Evolutionary conservation across 371 early-diverging fungal species (phyloP), one percentile per base, ranked within the genome.

Genomic region (Syncephalastrum monosporum): DNA sequence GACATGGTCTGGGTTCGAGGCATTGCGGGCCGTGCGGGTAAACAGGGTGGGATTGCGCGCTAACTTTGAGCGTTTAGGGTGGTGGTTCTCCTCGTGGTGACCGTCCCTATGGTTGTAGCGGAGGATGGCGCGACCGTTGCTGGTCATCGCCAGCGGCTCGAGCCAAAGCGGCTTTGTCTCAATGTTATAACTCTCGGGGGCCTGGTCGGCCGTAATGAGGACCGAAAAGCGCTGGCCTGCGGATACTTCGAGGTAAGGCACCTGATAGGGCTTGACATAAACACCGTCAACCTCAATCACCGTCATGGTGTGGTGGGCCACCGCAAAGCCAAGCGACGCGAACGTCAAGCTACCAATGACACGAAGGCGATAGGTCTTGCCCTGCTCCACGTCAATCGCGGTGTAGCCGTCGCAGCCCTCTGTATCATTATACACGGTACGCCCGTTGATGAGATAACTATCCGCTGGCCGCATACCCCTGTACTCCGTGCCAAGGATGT

Each of bases 231-330:
- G 59, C 44, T 67, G 68, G 14, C 68, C 68, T 50, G 68, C 44
- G 6, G 68, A 25, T 8, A 67, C 49, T 58, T 67, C 21, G 33
- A 55, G 44, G 43, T 53, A 59, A 1, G 56, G 16, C 12, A 47
- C 53, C 47, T 49, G 16, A 25, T 47, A 60, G 15, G 60, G 60
- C 23, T 61, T 44, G 7, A 65, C 27, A 16, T 55, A 47, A 4
- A 27, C 60, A n/a, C 79, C 79, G 48, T 79, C 79, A 0, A 73
- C 69, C 55, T 77, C 77, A 24, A 77, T 77, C 13, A 77, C 49
- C 1, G 80, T 79, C 71, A 79, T 66, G 10, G 56, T 64, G 42
- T 79, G 80, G 0, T 61, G 49, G 8, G 69, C 67, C 50, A 80
- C 72, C n/a, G 64, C 64, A 10, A 76, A 47, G 25, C 68, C 68